A percentile compares a stretch with the other conserved stretches of the same genome.
phyloP scores from a whole-genome alignment of 768 basidiomycete species.

The Chiua virens region DNA sequence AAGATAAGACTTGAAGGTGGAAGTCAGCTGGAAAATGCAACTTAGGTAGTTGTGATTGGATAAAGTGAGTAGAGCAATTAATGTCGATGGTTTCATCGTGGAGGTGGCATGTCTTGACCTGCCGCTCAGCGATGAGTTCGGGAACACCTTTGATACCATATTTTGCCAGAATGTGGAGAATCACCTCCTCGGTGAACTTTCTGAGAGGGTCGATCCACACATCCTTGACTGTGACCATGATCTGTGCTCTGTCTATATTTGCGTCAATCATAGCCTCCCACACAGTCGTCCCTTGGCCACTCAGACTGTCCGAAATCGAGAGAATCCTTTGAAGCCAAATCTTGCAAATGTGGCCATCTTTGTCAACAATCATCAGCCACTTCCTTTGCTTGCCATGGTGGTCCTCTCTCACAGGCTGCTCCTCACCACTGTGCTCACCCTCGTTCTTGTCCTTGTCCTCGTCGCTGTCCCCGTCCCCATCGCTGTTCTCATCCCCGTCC shows the following conservation, averaged over 20 bases:
- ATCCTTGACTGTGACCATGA: slow-evolving; percentile 5
- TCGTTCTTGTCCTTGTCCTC: no score
- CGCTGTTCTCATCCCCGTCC: no score
- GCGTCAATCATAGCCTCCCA: not conserved
- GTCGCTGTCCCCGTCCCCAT: no score
- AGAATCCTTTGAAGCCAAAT: no score
- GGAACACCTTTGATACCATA: not conserved
- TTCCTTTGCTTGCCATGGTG: no score
- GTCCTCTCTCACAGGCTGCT: no score
- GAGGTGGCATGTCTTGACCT: not conserved
- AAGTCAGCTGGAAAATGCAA: not conserved
- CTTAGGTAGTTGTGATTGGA: not conserved
- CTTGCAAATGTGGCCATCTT: no score
- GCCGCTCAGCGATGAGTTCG: not conserved
- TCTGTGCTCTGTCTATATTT: no score
- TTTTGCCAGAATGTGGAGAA: slow-evolving; percentile 1
- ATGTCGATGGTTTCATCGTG: not conserved
- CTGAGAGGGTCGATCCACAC: slow-evolving; percentile 1
- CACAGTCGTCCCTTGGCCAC: not conserved
- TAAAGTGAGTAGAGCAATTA: not conserved
- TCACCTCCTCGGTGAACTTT: slow-evolving; percentile 1
- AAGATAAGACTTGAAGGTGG: not conserved
- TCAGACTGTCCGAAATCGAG: no score
- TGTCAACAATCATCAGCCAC: no score
- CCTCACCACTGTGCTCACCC: no score